Conservation (phyloP, 106 monocot genomes). For the Dendrobium officinale region DNA sequence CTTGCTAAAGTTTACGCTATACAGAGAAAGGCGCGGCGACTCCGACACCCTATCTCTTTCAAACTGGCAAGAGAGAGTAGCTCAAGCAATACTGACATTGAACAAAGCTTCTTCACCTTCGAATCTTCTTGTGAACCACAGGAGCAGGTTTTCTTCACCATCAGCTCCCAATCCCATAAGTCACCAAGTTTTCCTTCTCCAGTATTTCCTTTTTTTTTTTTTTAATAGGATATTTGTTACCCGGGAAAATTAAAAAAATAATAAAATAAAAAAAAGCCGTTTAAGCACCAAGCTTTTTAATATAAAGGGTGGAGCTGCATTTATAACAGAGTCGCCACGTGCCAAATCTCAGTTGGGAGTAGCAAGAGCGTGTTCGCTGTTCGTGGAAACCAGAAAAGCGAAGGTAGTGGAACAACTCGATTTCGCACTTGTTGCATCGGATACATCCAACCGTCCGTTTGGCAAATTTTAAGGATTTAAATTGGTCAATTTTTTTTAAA, state of each 20-base stretch:
- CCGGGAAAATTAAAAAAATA: background rate
- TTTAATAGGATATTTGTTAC: background rate
- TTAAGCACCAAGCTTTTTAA: background rate
- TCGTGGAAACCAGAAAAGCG: background rate
- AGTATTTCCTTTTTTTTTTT: background rate
- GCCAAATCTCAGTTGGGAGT: background rate
- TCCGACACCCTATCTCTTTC: background rate
- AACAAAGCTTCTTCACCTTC: background rate
- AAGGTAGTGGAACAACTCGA: background rate
- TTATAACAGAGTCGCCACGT: no score
- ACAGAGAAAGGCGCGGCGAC: background rate
- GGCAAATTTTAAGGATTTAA: no score
- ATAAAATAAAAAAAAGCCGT: background rate
- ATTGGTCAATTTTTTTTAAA: no score
- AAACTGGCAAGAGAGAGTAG: background rate
- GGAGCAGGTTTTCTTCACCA: no score
- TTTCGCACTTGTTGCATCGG: no score
- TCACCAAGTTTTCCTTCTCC: no score
- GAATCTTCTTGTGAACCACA: no score
- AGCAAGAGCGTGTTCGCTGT: background rate
- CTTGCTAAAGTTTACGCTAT: no score
- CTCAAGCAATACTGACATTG: background rate
- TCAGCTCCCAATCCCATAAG: no score
- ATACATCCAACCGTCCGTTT: no score
- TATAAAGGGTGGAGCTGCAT: no score